These are phyloP conservation scores for Nitzschia sp. DNA, from an alignment of 108 stramenopile species.

Conservation along the genomic window DNA sequence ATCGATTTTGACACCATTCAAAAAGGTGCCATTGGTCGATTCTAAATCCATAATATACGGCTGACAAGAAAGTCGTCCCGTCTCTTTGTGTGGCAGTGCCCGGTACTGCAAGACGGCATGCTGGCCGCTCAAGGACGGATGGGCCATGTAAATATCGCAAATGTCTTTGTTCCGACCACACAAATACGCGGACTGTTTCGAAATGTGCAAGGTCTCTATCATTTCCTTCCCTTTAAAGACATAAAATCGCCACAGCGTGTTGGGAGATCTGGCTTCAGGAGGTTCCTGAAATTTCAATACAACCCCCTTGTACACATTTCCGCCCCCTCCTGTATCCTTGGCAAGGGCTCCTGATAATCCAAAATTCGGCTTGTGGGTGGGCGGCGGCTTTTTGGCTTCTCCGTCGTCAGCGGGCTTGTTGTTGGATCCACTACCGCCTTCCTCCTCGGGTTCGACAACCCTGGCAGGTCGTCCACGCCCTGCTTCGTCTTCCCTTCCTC, in stretches of 20 bases:
- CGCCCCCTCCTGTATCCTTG: conserved; percentile 81
- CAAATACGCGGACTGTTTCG: conserved; percentile 91
- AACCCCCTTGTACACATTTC: conserved; percentile 90
- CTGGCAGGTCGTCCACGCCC: not conserved
- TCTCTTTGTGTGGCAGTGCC: conserved; percentile 36
- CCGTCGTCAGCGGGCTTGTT: conserved; percentile 3
- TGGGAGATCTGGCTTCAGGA: conserved; percentile 88
- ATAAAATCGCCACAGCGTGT: conserved; percentile 92
- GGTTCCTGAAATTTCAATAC: conserved; percentile 95
- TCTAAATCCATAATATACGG: conserved; percentile 98
- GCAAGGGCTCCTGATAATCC: conserved; percentile 95
- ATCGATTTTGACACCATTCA: conserved; percentile 91
- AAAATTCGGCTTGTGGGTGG: conserved; percentile 82
- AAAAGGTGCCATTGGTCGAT: conserved; percentile 92
- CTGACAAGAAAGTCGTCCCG: conserved; percentile 50
- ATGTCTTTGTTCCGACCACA: conserved; percentile 89
- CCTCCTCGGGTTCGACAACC: not conserved
- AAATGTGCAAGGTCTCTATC: conserved; percentile 79
- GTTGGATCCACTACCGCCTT: not conserved
- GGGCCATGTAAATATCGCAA: conserved; percentile 84
- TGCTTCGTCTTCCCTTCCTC: not conserved
- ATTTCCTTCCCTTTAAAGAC: conserved; percentile 83
- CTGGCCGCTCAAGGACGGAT: conserved; percentile 88
- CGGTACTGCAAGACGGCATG: conserved; percentile 98
- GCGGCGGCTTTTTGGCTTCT: conserved; percentile 29